These are phyloP conservation scores for Monilinia laxa DNA, from an alignment of 2,329 filamentous ascomycete genomes.

Conservation along the genomic window DNA sequence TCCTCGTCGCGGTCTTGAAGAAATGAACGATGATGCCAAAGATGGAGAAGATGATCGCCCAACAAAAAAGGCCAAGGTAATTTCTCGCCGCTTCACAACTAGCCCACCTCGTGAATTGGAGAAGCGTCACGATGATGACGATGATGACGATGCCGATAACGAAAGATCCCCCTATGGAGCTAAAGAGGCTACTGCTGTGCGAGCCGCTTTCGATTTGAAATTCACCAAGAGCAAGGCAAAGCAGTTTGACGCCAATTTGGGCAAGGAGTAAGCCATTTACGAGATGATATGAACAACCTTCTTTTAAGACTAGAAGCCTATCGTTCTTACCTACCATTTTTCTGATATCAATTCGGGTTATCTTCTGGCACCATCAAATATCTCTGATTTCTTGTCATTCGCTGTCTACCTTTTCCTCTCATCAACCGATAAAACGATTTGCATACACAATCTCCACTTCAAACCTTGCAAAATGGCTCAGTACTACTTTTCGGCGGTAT, in stretches of 20 bases:
- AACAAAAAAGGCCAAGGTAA: neutral
- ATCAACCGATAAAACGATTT: neutral
- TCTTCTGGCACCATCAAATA: fast-evolving
- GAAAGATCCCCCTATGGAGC: too few species aligned
- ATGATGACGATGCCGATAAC: neutral
- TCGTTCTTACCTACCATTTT: neutral
- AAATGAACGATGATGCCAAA: neutral
- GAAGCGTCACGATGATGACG: neutral
- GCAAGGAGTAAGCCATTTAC: neutral
- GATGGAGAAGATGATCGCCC: neutral
- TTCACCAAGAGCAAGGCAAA: conserved; percentile 2
- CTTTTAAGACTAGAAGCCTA: neutral
- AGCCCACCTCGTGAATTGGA: neutral
- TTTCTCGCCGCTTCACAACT: neutral
- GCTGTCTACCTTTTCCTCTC: neutral
- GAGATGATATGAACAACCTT: fast-evolving
- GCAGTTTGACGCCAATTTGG: neutral
- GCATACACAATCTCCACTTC: neutral
- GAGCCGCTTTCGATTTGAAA: neutral
- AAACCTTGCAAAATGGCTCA: neutral
- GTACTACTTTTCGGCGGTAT: neutral
- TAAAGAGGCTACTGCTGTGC: neutral
- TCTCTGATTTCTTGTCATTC: neutral
- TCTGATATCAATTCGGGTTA: neutral
- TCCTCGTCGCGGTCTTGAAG: neutral